A percentile compares a stretch with the other conserved stretches of the same genome.
Evolutionary conservation across 2,329 filamentous ascomycete genomes (phyloP).

Genomic region (Colletotrichum sp.): DNA sequence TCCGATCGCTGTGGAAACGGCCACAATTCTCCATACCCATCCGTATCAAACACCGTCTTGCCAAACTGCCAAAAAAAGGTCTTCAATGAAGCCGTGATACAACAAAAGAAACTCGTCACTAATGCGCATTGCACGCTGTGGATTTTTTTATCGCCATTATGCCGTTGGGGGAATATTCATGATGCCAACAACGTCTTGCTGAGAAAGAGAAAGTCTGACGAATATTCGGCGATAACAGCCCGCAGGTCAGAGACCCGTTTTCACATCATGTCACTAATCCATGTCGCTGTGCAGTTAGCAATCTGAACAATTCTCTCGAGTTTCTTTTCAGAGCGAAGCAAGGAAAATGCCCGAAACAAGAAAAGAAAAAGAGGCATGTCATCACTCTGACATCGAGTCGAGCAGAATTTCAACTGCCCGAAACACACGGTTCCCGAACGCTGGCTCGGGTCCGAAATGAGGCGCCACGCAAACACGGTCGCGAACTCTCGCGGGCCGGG

Average conservation of each 20-base stretch:
- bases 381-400: not conserved
- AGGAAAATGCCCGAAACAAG: not conserved
- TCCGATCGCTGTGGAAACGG: not conserved
- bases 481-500: not conserved
- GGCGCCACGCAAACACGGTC: not conserved
- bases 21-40: not conserved
- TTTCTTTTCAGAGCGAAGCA: not conserved
- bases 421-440: not conserved
- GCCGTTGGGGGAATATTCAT: not conserved
- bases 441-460: not conserved
- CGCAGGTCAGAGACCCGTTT: not conserved
- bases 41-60: not conserved
- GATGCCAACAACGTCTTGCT: not conserved
- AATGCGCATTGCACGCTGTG: not conserved
- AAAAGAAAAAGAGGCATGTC: not conserved
- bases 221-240: not conserved
- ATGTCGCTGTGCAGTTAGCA: conserved; percentile 19
- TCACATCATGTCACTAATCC: conserved; percentile 10
- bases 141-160: conserved; percentile 11
- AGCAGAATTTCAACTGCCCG: not conserved
- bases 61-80: not conserved
- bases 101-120: conserved; percentile 14
- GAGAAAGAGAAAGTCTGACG: not conserved
- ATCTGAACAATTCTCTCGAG: not conserved
- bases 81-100: not conserved